Conservation (phyloP, 2,329 filamentous ascomycete genomes). For the Exserohilum turcica region DNA sequence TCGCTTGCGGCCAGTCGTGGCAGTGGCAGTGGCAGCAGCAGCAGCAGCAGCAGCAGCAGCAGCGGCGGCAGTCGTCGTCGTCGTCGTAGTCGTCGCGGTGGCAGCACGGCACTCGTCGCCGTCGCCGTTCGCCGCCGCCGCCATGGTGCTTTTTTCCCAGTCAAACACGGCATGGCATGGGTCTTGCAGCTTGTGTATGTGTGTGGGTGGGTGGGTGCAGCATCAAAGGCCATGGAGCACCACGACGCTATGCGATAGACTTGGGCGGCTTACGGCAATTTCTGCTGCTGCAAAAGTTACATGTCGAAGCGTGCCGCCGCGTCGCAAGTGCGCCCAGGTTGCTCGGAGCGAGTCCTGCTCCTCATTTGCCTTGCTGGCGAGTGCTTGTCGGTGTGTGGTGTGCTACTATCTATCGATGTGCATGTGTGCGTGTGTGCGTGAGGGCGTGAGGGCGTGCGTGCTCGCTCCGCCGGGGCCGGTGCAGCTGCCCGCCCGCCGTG, state of each 20-base stretch:
- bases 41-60: too few relatives aligned
- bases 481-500: conserved; percentile 21
- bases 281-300: conserved; percentile 13
- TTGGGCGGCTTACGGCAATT: conserved; percentile 32
- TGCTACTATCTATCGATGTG: too few relatives aligned
- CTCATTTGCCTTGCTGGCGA: conserved; percentile 7
- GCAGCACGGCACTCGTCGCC: conserved; percentile 32
- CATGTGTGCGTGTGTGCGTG: too few relatives aligned
- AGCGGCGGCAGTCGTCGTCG: too few relatives aligned
- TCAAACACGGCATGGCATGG: conserved; percentile 41
- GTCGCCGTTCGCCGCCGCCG: too few relatives aligned
- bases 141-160: conserved; percentile 21
- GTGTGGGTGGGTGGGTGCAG: background rate
- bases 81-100: too few relatives aligned
- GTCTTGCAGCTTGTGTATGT: conserved; percentile 10
- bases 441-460: background rate
- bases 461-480: conserved; percentile 33
- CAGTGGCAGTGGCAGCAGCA: too few relatives aligned
- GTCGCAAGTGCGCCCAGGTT: background rate
- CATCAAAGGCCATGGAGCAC: too few relatives aligned
- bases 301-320: conserved; percentile 17
- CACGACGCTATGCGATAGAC: conserved; percentile 24
- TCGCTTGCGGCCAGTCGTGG: conserved; percentile 35
- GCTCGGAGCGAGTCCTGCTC: conserved; percentile 18
- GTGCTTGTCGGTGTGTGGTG: too few relatives aligned